Evolutionary conservation across 148 eudicot species (phyloP).

Genomic region (Arbutus unedo): DNA sequence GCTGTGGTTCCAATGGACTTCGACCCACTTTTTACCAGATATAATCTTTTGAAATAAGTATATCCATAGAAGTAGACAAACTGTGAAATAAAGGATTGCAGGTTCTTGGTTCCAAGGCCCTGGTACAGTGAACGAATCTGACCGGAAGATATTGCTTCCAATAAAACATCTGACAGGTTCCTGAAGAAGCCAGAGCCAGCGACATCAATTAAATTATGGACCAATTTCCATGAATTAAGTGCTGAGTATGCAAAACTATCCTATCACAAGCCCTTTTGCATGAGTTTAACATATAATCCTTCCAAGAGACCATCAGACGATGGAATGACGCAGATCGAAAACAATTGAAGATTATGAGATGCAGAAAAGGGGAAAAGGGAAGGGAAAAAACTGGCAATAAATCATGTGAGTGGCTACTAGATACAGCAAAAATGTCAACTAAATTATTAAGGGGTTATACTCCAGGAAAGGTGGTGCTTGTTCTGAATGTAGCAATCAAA

Average conservation of each 20-base stretch:
- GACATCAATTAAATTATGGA: not conserved
- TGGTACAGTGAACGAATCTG: conserved; percentile 48
- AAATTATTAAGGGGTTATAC: not conserved
- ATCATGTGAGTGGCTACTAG: not conserved
- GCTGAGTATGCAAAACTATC: not conserved
- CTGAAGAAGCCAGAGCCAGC: conserved; percentile 25
- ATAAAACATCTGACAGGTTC: conserved; percentile 48
- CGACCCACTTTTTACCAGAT: conserved; percentile 33
- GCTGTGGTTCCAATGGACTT: conserved; percentile 54
- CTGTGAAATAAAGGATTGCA: conserved; percentile 54
- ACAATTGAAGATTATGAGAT: not conserved
- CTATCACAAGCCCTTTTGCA: not conserved
- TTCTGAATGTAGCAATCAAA: not conserved
- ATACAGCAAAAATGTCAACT: not conserved
- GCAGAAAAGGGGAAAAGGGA: not conserved
- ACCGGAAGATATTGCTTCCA: conserved; percentile 45
- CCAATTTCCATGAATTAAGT: not conserved
- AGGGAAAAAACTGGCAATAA: not conserved
- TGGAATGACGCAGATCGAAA: not conserved
- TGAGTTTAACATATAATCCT: not conserved
- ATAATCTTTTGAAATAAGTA: conserved; percentile 48
- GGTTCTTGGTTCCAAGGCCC: conserved; percentile 55
- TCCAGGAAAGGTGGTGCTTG: not conserved
- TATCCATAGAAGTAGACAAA: conserved; percentile 57
- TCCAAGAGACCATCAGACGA: not conserved